Conservation (phyloP, 176 grass and related monocot species). For the Oryza punctata region DNA sequence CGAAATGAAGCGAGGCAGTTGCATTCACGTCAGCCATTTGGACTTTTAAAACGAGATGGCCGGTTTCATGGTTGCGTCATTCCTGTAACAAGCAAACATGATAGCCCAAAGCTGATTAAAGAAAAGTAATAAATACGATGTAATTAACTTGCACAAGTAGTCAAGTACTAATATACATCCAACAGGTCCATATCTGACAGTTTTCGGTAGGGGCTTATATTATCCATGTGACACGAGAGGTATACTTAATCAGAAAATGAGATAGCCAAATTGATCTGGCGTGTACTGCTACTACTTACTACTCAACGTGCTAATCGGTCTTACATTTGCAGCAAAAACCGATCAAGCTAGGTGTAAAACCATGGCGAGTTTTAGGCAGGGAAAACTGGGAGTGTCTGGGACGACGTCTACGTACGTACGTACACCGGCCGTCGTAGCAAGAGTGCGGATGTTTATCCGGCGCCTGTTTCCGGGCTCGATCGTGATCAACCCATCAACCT, state of each 20-base stretch:
- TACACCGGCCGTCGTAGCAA: neutral
- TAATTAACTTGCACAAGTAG: neutral
- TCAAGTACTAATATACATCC: neutral
- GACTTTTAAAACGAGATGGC: conserved; percentile 4
- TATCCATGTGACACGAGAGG: neutral
- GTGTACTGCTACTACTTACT: neutral
- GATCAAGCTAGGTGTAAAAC: neutral
- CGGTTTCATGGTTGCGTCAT: conserved; percentile 10
- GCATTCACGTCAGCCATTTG: conserved; percentile 20
- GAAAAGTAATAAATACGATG: neutral
- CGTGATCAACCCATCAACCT: neutral
- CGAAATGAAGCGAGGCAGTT: conserved; percentile 22
- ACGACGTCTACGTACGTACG: neutral
- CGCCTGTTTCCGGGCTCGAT: neutral
- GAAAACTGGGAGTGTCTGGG: neutral
- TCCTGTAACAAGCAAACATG: neutral
- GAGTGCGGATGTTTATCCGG: neutral
- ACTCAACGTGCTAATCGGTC: neutral
- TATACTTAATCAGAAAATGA: neutral
- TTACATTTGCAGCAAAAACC: neutral
- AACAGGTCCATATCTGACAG: neutral
- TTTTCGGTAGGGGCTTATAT: neutral
- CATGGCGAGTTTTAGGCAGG: neutral
- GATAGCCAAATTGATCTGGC: neutral
- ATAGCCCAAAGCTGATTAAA: conserved; percentile 23